These are phyloP conservation scores for Adansonia madagascariensis DNA, from an alignment of 441 rosid species.

Conservation along the genomic window DNA sequence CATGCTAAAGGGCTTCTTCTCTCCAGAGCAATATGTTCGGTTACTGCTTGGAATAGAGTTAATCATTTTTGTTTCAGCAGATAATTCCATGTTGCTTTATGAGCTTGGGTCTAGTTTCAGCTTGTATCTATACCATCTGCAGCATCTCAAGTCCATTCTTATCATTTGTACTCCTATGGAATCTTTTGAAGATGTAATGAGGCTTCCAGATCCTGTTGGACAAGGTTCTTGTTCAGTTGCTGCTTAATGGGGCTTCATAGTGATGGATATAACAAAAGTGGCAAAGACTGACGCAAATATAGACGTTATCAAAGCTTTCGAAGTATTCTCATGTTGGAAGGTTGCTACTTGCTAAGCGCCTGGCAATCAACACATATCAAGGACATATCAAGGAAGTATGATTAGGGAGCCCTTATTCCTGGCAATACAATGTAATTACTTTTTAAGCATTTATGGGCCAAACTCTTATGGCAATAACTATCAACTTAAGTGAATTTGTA, in stretches of 20 bases:
- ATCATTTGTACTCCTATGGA: neutral
- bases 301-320: neutral
- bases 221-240: neutral
- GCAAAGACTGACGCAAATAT: conserved; percentile 4
- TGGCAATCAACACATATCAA: neutral
- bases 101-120: conserved; percentile 14
- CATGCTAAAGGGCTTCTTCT: conserved; percentile 8
- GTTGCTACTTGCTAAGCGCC: neutral
- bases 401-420: conserved; percentile 12
- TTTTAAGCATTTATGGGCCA: conserved; percentile 8
- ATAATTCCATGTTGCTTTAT: neutral
- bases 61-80: conserved; percentile 15
- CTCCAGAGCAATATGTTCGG: conserved; percentile 9
- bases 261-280: neutral
- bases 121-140: conserved; percentile 15
- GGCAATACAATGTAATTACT: neutral
- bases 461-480: neutral
- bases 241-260: conserved; percentile 11
- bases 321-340: neutral
- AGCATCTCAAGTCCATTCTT: neutral
- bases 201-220: conserved; percentile 15
- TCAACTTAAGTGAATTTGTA: neutral
- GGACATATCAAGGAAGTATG: neutral
- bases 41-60: conserved; percentile 5
- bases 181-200: neutral